Evolutionary conservation across 495 filamentous ascomycete species (phyloP), one percentile per base, ranked within the genome.

Genomic region (Coniosporium apollinis): DNA sequence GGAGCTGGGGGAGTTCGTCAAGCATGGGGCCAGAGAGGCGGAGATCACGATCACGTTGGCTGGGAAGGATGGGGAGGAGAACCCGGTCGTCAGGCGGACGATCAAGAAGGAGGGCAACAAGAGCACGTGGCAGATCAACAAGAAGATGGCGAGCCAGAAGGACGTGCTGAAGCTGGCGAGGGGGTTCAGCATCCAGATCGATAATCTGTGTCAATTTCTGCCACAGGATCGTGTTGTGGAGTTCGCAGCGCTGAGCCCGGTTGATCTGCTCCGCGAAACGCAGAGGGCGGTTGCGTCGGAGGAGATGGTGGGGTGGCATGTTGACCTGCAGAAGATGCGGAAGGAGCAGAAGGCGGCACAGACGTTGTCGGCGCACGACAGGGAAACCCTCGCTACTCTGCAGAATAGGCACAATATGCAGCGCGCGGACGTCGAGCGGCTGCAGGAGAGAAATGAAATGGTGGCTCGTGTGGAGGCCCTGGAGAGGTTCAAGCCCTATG

Each of bases 141-240:
- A 72, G 18, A 62, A 60, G 38, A 53, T 67, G 28, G 57, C 60
- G 3, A 64, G 64, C 1, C 63, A 67, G 28, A 70, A 71, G 30
- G 57, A 65, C 19, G 65, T 96, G 2, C 54, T 76, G 30, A 59
- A 64, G 21, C 59, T 94, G 22, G 74, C 72, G 13, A 70, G 60
- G 33, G 66, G 60, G 0, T 75, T 91, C 37, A 67, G 73, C 16
- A 94, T 96, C 22, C 91, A 96, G 56, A 78, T 96, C 49, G 89
- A 96, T 57, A 99, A 99, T 46, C 65, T 96, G 2, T 99, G 89
- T 52, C 89, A 96, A 56, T 99, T 99, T 47, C 65, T 99, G 22
- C 89, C 89, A 1, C 89, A 99, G 53, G 89, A 99, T 51, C 80
- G 84, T 47, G 91, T 99, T 4, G 82, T 82, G 17, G 85, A 94